phyloP scores from a whole-genome alignment of 169 alveolate species.

The Cryptosporidium ubiquitum region DNA sequence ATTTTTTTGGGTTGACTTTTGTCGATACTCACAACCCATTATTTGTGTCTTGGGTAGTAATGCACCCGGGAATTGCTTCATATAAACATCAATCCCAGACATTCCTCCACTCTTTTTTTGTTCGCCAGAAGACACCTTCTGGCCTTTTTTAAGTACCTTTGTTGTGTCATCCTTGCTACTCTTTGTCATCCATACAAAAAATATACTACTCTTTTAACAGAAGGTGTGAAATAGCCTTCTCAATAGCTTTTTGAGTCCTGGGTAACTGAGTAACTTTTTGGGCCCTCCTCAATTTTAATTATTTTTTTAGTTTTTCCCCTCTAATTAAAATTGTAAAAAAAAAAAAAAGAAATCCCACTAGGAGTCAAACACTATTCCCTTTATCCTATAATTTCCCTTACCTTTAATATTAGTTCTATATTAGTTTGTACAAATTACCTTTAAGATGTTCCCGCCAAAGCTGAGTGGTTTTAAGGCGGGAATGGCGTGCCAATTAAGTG shows the following conservation, averaged over 20 bases:
- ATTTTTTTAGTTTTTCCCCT: neutral
- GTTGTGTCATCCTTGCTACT: slow-evolving; percentile 42
- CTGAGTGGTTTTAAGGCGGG: neutral
- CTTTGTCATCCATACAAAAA: slow-evolving; percentile 32
- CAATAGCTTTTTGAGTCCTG: neutral
- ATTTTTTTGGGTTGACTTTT: slow-evolving; percentile 8
- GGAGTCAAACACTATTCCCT: neutral
- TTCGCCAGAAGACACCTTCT: slow-evolving; percentile 60
- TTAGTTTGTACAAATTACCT: neutral
- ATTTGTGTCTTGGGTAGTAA: slow-evolving; percentile 63
- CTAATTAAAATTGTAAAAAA: neutral
- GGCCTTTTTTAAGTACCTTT: slow-evolving; percentile 51
- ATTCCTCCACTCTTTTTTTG: slow-evolving; percentile 22
- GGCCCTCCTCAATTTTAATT: neutral
- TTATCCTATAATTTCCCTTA: neutral
- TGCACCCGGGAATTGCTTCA: slow-evolving; percentile 69
- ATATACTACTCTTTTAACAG: neutral
- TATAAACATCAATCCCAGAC: slow-evolving; percentile 46
- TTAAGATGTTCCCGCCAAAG: neutral
- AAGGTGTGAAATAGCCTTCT: neutral
- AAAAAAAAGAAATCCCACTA: neutral
- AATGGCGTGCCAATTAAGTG: neutral
- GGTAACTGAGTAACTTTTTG: neutral
- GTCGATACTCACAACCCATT: slow-evolving; percentile 70
- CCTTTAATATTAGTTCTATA: too few species aligned